These are phyloP conservation scores for Stygiomarasmius scandens DNA, from an alignment of 1,284 basidiomycete species.

Conservation along the genomic window DNA sequence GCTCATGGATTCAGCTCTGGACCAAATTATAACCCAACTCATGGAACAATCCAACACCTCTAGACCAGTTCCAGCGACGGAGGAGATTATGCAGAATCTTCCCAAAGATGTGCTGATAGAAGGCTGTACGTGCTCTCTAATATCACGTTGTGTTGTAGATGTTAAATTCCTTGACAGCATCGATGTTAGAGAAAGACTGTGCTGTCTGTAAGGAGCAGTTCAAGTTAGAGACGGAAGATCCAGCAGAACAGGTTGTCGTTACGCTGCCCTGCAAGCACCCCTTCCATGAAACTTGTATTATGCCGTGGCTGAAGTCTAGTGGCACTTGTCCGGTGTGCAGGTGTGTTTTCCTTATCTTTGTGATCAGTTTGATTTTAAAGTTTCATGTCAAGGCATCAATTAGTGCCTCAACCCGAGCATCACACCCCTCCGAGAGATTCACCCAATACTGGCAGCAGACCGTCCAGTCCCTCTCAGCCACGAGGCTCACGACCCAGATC, in stretches of 20 bases:
- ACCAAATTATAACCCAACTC: constrained; percentile 76
- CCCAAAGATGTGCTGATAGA: constrained; percentile 62
- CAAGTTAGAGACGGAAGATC: constrained; percentile 63
- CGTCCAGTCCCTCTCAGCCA: not conserved
- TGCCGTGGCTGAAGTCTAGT: constrained; percentile 81
- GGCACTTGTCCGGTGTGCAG: constrained; percentile 87
- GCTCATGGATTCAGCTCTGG: constrained; percentile 53
- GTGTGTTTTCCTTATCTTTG: constrained; percentile 37
- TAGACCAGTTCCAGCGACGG: constrained; percentile 73
- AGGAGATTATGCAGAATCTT: constrained; percentile 66
- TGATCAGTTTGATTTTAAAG: constrained; percentile 3
- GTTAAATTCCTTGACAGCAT: constrained; percentile 38
- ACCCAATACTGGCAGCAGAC: not conserved
- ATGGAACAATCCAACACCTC: constrained; percentile 72
- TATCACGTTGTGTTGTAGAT: not conserved
- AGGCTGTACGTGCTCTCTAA: constrained; percentile 50
- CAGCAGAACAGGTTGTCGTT: constrained; percentile 68
- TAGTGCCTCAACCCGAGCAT: constrained; percentile 53
- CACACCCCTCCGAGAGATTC: constrained; percentile 27
- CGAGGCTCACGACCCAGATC: not conserved
- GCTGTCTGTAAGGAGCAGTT: constrained; percentile 83
- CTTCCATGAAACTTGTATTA: constrained; percentile 80
- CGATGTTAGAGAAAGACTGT: constrained; percentile 66
- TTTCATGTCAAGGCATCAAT: constrained; percentile 45
- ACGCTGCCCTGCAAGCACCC: constrained; percentile 80